Base-by-base conservation (phyloP, 2,329 filamentous ascomycete species). In the Trichoderma gracile region DNA sequence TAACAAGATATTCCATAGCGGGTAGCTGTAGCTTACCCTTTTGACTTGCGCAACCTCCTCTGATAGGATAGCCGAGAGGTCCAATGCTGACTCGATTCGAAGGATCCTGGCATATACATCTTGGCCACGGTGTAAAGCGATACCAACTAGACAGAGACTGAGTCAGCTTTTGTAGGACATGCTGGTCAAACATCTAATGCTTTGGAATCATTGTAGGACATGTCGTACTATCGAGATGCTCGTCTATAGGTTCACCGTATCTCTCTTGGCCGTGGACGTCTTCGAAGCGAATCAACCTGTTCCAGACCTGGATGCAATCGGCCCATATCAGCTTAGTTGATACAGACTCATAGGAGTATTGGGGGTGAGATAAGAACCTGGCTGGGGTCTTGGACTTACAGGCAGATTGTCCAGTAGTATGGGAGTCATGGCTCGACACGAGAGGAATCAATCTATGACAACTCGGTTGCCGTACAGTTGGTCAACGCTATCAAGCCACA, bases 211-310 rank as follows among this genome's bases (percentile, higher is more conserved):
- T 42, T 27, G 8, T 19, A 49, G 40, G 54, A 30, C 17, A 25
- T 27, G 25, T 27, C 30, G 21, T 50, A 59, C 56, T 46, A 42
- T 59, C 56, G n/a, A 59, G 56, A 7, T 59, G 19, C 14, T 50
- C 45, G 56, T 59, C 56, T 19, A 59, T 8, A 27, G 56, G 56
- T 19, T 59, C 56, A 23, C 56, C 56, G 46, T 59, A 59, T 50
- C 45, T 50, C 56, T 59, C 45, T 42, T 59, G 46, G 8, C 56
- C 56, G 25, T 50, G 49, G 15, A 27, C 23, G 17, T 59, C 56
- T 59, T 59, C 56, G 33, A 59, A 59, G 19, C 56, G 46, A 42
- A 59, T 59, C 46, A 59, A 27, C 27, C 56, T 59, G 27, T 59
- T 59, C 56, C 56, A 59, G 45, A 49, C 56, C 56, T 59, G 8